Base-by-base conservation (phyloP, 257 asterid species). In the Gentiana macrophylla region DNA sequence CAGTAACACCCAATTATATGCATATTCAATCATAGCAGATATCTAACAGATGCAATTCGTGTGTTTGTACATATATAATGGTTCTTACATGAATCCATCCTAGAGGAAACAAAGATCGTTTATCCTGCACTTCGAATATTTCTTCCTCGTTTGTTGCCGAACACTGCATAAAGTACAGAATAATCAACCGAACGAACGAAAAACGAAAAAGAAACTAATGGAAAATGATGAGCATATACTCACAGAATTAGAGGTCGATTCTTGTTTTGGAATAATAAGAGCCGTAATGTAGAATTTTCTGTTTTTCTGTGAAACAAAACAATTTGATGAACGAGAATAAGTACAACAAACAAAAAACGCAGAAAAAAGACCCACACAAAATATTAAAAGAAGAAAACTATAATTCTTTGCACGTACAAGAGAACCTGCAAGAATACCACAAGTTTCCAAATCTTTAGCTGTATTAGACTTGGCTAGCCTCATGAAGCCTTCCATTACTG, bases 121-220 rank as follows among this genome's bases (percentile, higher is more conserved):
- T 87, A 82, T 87, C 98, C 80, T 91, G 98, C 74, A 84, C 98
- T 71, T 91, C 96, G 72, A 82, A 87, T 70, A 91, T 87, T 75
- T 91, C 98, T 70, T 91, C 98, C 80, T 87, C 98, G 44, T 91
- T 87, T 52, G 92, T 91, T 33, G 98, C 68, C 68, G 84, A 94
- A 76, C 98, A 91, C 98, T 91, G 87, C 37, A 69, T 36, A 62
- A 57, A 72, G 65, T 61, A 24, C 24, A 24, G 24, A 24, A 24
- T 24, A 24, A 24, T 24, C 24, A 24, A 24, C 24, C 1, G 24
- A 24, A 24, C 0, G 46, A 10, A 10, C 46, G 2, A 7, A 41
- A 41, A 10, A 3, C n/a, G 9, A 41, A 41, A 41, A 41, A 35
- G 24, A 53, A 57, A 60, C 64, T 24, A 57, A 52, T 61, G 24